Conservation (phyloP, 2,329 filamentous ascomycete species). For the Talaromyces sp. region DNA sequence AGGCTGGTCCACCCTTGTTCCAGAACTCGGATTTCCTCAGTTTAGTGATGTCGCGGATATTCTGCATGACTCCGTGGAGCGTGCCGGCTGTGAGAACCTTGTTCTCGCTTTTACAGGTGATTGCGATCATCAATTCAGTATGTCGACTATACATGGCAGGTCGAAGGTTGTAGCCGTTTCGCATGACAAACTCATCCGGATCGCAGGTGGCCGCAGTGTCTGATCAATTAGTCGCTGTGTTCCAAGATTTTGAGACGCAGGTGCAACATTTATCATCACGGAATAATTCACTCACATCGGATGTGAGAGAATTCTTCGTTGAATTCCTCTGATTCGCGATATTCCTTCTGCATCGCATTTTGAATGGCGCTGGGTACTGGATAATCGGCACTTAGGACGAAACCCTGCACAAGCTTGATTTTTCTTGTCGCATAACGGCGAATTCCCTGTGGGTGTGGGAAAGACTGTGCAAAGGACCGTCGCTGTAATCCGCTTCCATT, state of each 20-base stretch:
- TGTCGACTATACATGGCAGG: constrained; percentile 16
- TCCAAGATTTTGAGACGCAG: background rate
- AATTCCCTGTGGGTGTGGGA: background rate
- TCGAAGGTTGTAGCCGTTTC: constrained; percentile 15
- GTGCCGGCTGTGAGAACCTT: constrained; percentile 15
- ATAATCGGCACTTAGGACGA: constrained; percentile 12
- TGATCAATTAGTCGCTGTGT: constrained; percentile 1
- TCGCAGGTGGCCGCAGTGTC: constrained; percentile 17
- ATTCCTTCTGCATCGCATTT: constrained; percentile 13
- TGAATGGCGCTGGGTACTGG: constrained; percentile 15
- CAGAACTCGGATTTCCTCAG: constrained; percentile 15
- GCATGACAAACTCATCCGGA: constrained; percentile 15
- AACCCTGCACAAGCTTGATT: constrained; percentile 13
- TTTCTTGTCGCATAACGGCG: constrained; percentile 12
- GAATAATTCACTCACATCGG: constrained; percentile 6
- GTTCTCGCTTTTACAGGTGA: constrained; percentile 14
- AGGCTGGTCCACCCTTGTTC: constrained; percentile 14
- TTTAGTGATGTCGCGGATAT: constrained; percentile 13
- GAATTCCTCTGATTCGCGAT: constrained; percentile 8
- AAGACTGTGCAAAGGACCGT: constrained; percentile 1
- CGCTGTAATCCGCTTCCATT: background rate
- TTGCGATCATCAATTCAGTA: constrained; percentile 14
- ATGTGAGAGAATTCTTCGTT: constrained; percentile 14
- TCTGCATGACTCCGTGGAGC: constrained; percentile 16
- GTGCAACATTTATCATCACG: no score